Percentiles rank a stretch among this genome's conserved stretches.
Evolutionary conservation across 768 basidiomycete species (phyloP).

Genomic region (Russula olivacea): DNA sequence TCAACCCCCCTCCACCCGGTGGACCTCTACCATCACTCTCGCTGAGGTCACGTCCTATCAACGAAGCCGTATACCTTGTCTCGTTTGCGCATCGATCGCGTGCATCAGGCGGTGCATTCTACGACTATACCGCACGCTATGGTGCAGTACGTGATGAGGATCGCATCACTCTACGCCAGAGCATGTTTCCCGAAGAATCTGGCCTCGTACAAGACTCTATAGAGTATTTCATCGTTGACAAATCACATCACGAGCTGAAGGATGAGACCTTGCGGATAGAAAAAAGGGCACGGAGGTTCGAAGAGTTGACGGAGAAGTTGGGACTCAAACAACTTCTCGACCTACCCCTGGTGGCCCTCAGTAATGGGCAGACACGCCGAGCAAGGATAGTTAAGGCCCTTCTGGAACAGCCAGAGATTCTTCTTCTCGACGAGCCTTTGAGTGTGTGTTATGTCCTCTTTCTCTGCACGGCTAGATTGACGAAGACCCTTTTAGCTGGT

Average conservation of each 20-base stretch:
- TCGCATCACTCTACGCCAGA: conserved; percentile 65
- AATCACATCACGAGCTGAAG: conserved; percentile 16
- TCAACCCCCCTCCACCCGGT: conserved; percentile 56
- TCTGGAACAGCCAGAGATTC: conserved; percentile 58
- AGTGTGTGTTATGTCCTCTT: conserved; percentile 42
- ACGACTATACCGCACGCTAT: conserved; percentile 90
- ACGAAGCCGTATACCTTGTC: conserved; percentile 48
- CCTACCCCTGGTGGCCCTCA: conserved; percentile 76
- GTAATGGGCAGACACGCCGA: conserved; percentile 87
- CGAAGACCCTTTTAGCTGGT: conserved; percentile 50
- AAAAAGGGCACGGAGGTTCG: conserved; percentile 37
- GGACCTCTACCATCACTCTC: conserved; percentile 78
- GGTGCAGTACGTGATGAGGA: conserved; percentile 85
- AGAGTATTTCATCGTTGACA: conserved; percentile 9
- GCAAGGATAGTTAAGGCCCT: conserved; percentile 79
- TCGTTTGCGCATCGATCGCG: conserved; percentile 61
- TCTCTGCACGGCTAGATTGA: not conserved
- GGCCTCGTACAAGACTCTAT: conserved; percentile 13
- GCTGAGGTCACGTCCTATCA: conserved; percentile 35
- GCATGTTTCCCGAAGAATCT: conserved; percentile 40
- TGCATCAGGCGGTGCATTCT: conserved; percentile 65
- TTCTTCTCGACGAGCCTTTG: conserved; percentile 89
- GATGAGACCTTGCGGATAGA: conserved; percentile 22
- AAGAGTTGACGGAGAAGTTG: conserved; percentile 49
- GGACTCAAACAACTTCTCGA: conserved; percentile 62